Base-by-base conservation (phyloP, 768 basidiomycete species). In the Pseudohyphozyma bogoriensis region DNA sequence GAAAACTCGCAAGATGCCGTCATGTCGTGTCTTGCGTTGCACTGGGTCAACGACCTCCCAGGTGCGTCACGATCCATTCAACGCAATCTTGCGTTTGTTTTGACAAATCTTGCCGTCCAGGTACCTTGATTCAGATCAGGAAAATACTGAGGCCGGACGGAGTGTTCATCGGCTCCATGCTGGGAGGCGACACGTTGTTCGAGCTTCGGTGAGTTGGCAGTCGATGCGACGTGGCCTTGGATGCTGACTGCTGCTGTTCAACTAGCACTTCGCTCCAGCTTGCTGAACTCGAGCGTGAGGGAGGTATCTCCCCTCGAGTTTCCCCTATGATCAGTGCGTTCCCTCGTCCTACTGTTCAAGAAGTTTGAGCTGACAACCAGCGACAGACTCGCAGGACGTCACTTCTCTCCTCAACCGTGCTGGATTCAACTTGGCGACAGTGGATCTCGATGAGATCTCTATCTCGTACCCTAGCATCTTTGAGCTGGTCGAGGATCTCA, bases 11-110 rank as follows among this genome's bases (percentile, higher is more conserved):
- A 92, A 71, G 93, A 97, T 70, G 89, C 87, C 22, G 82, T 96
- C 49, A 83, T 95, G 29, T 92, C 89, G 16, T 92, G 89, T 71
- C 79, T 95, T 5, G 85, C 84, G 67, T 78, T 97, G 45, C 95
- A 99, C 64, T 99, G 95, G 95, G 82, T 95, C 16, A 97, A 97
- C 68, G 95, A 99, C 75, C 80, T 99, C 9, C 93, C 91, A 62
- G 90, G 92, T 88, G 35, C 31, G 79, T 42, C 22, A n/a, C 8
- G 4, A 6, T 51, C 10, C 22, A 24, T 26, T 33, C 5, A 5
- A 50, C n/a, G 10, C 29, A 16, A 29, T 15, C 18, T 10, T n/a
- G n/a, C 36, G 22, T 45, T 44, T 26, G 31, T 13, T 1, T 32
- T 40, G 13, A 28, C 18, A 7, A 28, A 28, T 36, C 35, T 11